A percentile compares a stretch with the other conserved stretches of the same genome.
These are phyloP conservation scores for Buddleja alternifolia DNA, from an alignment of 257 asterid genomes.

Conservation along the genomic window DNA sequence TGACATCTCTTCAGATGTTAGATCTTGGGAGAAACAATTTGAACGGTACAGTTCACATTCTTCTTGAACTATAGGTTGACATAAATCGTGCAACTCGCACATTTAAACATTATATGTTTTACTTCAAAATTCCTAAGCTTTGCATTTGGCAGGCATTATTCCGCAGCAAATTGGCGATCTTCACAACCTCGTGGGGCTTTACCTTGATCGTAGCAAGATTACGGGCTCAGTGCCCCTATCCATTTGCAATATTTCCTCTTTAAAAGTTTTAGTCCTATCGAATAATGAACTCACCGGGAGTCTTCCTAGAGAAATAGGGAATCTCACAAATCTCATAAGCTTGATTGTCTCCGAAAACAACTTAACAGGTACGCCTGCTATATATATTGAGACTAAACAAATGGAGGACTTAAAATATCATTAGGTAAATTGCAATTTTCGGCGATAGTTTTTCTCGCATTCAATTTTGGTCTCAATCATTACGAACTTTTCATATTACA, in stretches of 20 bases:
- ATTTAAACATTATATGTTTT: no score
- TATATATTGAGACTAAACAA: no score
- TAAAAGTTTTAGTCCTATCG: not conserved
- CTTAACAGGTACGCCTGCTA: slow-evolving; percentile 19
- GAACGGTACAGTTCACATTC: not conserved
- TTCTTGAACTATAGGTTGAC: no score
- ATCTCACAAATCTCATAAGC: not conserved
- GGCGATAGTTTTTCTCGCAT: no score
- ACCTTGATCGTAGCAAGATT: no score
- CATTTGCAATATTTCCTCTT: slow-evolving; percentile 27
- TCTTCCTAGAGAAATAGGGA: slow-evolving; percentile 23
- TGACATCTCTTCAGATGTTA: not conserved
- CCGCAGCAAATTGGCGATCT: slow-evolving; percentile 26
- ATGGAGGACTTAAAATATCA: no score
- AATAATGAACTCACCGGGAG: slow-evolving; percentile 18
- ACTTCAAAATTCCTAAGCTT: no score
- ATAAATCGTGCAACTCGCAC: no score
- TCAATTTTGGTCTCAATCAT: no score
- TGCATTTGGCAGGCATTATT: not conserved
- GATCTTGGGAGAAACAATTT: slow-evolving; percentile 11
- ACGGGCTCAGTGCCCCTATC: no score
- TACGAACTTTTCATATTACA: no score
- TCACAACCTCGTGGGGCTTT: not conserved
- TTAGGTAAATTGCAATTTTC: no score
- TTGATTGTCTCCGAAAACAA: not conserved